Evolutionary conservation across 1,284 basidiomycete species (phyloP).

Genomic region (Grifola frondosa): DNA sequence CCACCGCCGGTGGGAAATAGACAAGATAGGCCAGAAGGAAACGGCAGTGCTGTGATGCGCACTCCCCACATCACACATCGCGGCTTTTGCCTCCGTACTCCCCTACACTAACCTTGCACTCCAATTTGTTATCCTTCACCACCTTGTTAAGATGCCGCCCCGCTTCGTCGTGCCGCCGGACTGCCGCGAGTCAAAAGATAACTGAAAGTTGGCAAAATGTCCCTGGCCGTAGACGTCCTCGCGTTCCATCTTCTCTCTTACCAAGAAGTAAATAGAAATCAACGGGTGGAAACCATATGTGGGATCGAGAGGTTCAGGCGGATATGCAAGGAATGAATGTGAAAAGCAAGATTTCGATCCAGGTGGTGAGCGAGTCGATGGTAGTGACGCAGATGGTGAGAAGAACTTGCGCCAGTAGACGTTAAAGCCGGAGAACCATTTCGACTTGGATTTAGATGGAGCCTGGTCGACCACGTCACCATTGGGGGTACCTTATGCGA

Average conservation of each 20-base stretch:
- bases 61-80: no score
- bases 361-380: conserved; percentile 50
- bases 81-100: no score
- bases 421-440: conserved; percentile 86
- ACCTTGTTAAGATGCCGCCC: conserved; percentile 48
- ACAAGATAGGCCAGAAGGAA: conserved; percentile 28
- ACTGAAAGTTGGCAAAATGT: conserved; percentile 88
- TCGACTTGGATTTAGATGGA: conserved; percentile 55
- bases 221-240: conserved; percentile 91
- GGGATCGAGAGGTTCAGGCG: conserved; percentile 68
- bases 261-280: conserved; percentile 94
- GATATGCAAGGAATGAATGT: conserved; percentile 43
- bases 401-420: conserved; percentile 92
- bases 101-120: no score
- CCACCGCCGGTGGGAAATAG: conserved; percentile 26
- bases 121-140: no score
- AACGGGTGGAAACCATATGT: conserved; percentile 92
- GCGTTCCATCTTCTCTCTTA: conserved; percentile 90
- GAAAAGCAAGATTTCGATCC: conserved; percentile 51
- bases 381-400: conserved; percentile 61
- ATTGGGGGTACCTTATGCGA: conserved; percentile 51
- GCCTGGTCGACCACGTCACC: conserved; percentile 39
- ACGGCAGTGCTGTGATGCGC: no score
- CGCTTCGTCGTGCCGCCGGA: conserved; percentile 43
- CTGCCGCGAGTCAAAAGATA: conserved; percentile 47